These are phyloP conservation scores for Globisporangium okanoganense DNA, from an alignment of 352 stramenopile genomes.

Conservation along the genomic window DNA sequence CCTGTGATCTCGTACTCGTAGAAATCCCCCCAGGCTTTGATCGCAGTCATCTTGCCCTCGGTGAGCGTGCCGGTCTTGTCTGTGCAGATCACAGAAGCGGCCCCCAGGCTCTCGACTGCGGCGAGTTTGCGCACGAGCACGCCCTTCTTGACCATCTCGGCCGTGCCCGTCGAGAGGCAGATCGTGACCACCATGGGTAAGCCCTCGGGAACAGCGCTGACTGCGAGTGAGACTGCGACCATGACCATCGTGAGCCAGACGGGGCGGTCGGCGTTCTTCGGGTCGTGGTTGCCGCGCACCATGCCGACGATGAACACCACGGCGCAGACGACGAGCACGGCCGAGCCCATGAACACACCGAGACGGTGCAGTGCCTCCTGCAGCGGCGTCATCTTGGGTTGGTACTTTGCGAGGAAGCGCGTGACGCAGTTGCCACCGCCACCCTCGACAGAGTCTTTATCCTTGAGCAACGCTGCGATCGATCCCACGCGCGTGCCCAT, in stretches of 20 bases:
- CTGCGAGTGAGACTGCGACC: constrained; percentile 74
- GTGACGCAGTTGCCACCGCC: constrained; percentile 17
- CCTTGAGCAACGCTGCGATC: constrained; percentile 36
- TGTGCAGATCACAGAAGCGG: constrained; percentile 79
- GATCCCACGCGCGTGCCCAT: constrained; percentile 43
- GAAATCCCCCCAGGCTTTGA: constrained; percentile 39
- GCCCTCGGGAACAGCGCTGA: constrained; percentile 44
- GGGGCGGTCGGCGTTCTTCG: constrained; percentile 62
- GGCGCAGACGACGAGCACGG: constrained; percentile 70
- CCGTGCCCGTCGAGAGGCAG: constrained; percentile 30
- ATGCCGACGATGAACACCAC: constrained; percentile 88
- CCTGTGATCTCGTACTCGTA: constrained; percentile 33
- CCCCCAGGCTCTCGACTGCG: constrained; percentile 57
- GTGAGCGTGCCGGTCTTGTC: constrained; percentile 94
- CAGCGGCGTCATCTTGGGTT: constrained; percentile 72
- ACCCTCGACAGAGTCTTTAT: constrained; percentile 6
- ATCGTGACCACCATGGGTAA: constrained; percentile 39
- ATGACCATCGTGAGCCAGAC: constrained; percentile 89
- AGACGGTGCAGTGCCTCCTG: constrained; percentile 92
- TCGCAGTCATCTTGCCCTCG: constrained; percentile 50
- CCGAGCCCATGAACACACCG: constrained; percentile 84
- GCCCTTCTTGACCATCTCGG: constrained; percentile 39
- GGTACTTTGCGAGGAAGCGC: constrained; percentile 22
- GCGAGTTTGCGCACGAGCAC: constrained; percentile 57
- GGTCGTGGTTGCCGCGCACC: constrained; percentile 37